These are phyloP conservation scores for Pyrenophora tritici-repentis DNA, from an alignment of 2,329 filamentous ascomycete species.

Conservation along the genomic window DNA sequence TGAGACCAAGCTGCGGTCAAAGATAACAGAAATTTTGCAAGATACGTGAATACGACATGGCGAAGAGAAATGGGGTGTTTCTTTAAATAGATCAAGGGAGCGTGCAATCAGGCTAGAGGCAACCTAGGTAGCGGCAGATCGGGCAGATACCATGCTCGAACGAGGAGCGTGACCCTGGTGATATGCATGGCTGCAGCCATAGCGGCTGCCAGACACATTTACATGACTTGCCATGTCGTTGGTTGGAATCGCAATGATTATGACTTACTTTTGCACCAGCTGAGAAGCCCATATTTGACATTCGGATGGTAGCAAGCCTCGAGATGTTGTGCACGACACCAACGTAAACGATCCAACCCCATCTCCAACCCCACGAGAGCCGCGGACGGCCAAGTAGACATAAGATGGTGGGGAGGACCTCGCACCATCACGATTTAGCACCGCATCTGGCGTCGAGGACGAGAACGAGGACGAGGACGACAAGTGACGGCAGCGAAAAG, in stretches of 20 bases:
- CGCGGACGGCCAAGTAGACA: slow-evolving; percentile 2
- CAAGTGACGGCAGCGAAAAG: slow-evolving; percentile 26
- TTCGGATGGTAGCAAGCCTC: not conserved
- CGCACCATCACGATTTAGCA: slow-evolving; percentile 7
- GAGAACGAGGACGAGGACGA: slow-evolving; percentile 1
- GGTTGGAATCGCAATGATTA: slow-evolving; percentile 1
- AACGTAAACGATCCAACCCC: slow-evolving; percentile 8
- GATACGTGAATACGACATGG: slow-evolving; percentile 5
- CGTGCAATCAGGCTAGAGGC: slow-evolving; percentile 3
- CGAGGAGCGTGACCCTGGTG: slow-evolving; percentile 9
- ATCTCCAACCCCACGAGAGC: slow-evolving; percentile 3
- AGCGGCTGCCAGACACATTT: slow-evolving; percentile 8
- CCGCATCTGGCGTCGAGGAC: slow-evolving; percentile 15
- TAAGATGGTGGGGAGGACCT: slow-evolving; percentile 32
- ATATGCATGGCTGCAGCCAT: slow-evolving; percentile 10
- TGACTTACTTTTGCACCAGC: slow-evolving; percentile 6
- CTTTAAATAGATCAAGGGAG: slow-evolving; percentile 12
- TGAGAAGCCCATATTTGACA: not conserved
- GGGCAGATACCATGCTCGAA: slow-evolving; percentile 8
- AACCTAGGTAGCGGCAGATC: slow-evolving; percentile 8
- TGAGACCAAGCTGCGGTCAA: not conserved
- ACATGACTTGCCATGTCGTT: not conserved
- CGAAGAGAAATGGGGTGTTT: not conserved
- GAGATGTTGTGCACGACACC: not conserved
- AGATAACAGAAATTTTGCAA: not conserved